These are phyloP conservation scores for Puccinellia tenuiflora DNA, from an alignment of 176 grass and related monocot species.

Conservation along the genomic window DNA sequence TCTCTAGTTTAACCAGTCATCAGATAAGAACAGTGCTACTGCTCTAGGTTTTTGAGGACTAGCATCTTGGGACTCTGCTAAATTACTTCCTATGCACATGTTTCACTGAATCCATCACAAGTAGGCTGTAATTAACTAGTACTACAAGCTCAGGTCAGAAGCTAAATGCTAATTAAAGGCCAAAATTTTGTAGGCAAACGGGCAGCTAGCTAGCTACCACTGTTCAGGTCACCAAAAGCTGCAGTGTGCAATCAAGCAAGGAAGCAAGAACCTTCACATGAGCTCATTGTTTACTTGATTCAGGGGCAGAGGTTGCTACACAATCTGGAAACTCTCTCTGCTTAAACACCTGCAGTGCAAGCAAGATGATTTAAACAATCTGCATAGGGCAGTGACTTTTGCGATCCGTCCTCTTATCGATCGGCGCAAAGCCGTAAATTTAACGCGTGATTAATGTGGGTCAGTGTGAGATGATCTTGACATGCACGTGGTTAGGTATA, in stretches of 20 bases:
- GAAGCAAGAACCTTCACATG: slow-evolving; percentile 16
- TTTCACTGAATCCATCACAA: slow-evolving; percentile 44
- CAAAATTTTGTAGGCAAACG: neutral
- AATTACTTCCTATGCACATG: slow-evolving; percentile 15
- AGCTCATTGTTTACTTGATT: slow-evolving; percentile 22
- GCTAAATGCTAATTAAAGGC: neutral
- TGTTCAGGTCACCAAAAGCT: slow-evolving; percentile 22
- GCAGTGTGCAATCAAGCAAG: slow-evolving; percentile 3
- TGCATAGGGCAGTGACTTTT: slow-evolving; percentile 51
- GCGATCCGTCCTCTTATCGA: slow-evolving; percentile 33
- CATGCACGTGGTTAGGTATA: slow-evolving; percentile 31
- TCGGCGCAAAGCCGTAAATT: slow-evolving; percentile 33
- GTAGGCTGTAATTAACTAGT: slow-evolving; percentile 21
- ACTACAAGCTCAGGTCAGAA: slow-evolving; percentile 4
- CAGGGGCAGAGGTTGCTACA: neutral
- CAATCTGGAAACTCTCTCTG: neutral
- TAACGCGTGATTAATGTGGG: slow-evolving; percentile 54
- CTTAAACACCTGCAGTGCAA: slow-evolving; percentile 17
- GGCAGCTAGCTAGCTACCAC: neutral
- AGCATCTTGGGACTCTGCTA: slow-evolving; percentile 33
- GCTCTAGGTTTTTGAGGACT: slow-evolving; percentile 10
- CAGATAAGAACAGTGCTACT: slow-evolving; percentile 24
- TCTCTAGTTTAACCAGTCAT: slow-evolving; percentile 4
- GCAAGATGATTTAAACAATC: slow-evolving; percentile 32
- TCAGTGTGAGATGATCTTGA: slow-evolving; percentile 28